These are phyloP conservation scores for Byssothecium circinans DNA, from an alignment of 2,329 filamentous ascomycete genomes.

Conservation along the genomic window DNA sequence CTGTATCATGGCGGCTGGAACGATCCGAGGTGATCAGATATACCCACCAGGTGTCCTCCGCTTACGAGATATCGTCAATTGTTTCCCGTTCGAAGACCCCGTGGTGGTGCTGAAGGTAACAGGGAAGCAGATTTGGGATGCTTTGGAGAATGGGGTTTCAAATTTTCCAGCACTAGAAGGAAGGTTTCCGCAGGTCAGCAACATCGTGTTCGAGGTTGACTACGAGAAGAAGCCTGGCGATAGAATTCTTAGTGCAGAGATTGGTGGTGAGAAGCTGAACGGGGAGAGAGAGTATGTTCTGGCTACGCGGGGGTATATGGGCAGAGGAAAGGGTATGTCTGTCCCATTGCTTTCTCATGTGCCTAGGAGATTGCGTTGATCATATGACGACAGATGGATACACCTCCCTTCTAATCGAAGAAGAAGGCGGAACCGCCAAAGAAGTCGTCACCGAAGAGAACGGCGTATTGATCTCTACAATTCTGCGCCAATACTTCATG, in stretches of 20 bases:
- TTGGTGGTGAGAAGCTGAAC: slow-evolving; percentile 65
- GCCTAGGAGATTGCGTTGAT: too few species aligned
- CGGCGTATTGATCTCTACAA: slow-evolving; percentile 80
- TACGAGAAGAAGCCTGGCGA: slow-evolving; percentile 61
- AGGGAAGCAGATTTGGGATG: slow-evolving; percentile 74
- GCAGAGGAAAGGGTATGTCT: slow-evolving; percentile 64
- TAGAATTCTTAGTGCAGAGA: slow-evolving; percentile 63
- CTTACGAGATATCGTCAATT: slow-evolving; percentile 81
- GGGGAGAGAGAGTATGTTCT: slow-evolving; percentile 67
- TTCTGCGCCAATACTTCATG: slow-evolving; percentile 90
- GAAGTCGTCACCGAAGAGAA: slow-evolving; percentile 85
- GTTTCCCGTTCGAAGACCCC: slow-evolving; percentile 91
- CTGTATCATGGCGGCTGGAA: slow-evolving; percentile 80
- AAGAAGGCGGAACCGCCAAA: slow-evolving; percentile 74
- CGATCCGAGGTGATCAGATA: slow-evolving; percentile 84
- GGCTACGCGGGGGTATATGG: slow-evolving; percentile 87
- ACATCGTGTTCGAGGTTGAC: slow-evolving; percentile 76
- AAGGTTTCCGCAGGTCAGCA: slow-evolving; percentile 83
- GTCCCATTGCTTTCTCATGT: neutral
- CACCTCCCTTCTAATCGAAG: slow-evolving; percentile 70
- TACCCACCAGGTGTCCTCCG: slow-evolving; percentile 79
- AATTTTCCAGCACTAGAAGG: slow-evolving; percentile 80
- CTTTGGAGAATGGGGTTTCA: slow-evolving; percentile 80
- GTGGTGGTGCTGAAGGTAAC: slow-evolving; percentile 74
- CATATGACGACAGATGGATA: slow-evolving; percentile 66